Evolutionary conservation across 1,284 basidiomycete genomes (phyloP), one percentile per base, ranked within the genome.

Genomic region (Vanrija humicola): DNA sequence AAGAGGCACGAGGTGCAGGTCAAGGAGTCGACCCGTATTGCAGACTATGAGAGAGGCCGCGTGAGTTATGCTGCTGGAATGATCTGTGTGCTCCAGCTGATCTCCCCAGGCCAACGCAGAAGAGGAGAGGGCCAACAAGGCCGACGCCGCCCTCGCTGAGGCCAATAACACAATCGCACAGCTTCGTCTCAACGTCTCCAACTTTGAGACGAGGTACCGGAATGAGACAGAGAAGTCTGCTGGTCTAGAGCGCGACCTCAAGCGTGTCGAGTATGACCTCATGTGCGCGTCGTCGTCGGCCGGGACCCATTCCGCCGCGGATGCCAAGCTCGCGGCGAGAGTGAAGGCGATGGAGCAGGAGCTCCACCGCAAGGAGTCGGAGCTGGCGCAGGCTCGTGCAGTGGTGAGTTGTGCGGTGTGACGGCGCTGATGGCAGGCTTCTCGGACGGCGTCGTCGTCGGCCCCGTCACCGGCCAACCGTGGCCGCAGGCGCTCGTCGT

Each of bases 121-220:
- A 44, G 68, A 65, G 18, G 66, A 64, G 19, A 55, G 67, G 50
- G 67, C 69, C 18, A 48, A 59, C 26, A 62, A 67, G 52, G 65
- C 66, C 0, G 69, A 74, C 49, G 63, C 52, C 12, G 56, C 62
- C 0, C 44, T 68, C 25, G 39, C 21, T 15, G 39, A 40, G 10
- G 59, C 60, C 18, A 59, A 50, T 1, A 54, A 53, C 69, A 72
- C 75, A 47, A 55, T 75, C 5, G 53, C 57, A 1, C 64, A 67
- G 34, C 50, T 68, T 6, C 58, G 67, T 8, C 50, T 76, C 25
- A 65, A 68, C 38, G 53, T 70, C 16, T 62, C 67, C 12, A 77
- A 77, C 52, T 58, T 71, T 12, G 74, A 76, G 48, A 53, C 69
- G 1, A 65, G 65, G 9, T 43, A 73, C 19, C 49, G 54, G 4